Conservation (phyloP, 768 basidiomycete genomes). For the Mycena maculata region DNA sequence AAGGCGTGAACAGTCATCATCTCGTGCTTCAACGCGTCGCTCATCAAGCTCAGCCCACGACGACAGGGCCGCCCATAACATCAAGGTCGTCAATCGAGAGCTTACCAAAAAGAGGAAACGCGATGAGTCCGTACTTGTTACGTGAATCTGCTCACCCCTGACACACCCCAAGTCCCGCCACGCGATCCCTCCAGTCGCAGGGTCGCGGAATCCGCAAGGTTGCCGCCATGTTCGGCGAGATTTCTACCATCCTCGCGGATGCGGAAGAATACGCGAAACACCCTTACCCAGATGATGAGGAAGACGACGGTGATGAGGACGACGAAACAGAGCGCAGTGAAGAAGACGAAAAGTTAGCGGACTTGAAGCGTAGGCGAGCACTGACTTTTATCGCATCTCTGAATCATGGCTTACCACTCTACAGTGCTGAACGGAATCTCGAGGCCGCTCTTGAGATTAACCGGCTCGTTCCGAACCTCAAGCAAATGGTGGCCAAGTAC, state of each 20-base stretch:
- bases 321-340: not conserved
- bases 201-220: conserved; percentile 14
- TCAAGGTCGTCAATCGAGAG: not conserved
- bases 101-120: not conserved
- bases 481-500: too few species aligned
- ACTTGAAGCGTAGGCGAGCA: conserved; percentile 16
- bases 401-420: too few species aligned
- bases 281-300: conserved; percentile 10
- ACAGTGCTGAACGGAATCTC: too few species aligned
- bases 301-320: not conserved
- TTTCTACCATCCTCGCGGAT: not conserved
- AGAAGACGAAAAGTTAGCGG: not conserved
- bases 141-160: not conserved
- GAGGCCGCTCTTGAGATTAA: too few species aligned
- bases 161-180: not conserved
- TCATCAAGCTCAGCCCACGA: not conserved
- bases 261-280: conserved; percentile 1
- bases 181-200: not conserved
- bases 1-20: too few species aligned
- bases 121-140: not conserved
- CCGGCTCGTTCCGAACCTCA: too few species aligned
- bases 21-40: too few species aligned
- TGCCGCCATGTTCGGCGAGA: conserved; percentile 17
- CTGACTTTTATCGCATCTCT: not conserved
- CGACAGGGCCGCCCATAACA: not conserved